Conservation (phyloP, 2,329 filamentous ascomycete species). For the Tolypocladium ophioglossoides region DNA sequence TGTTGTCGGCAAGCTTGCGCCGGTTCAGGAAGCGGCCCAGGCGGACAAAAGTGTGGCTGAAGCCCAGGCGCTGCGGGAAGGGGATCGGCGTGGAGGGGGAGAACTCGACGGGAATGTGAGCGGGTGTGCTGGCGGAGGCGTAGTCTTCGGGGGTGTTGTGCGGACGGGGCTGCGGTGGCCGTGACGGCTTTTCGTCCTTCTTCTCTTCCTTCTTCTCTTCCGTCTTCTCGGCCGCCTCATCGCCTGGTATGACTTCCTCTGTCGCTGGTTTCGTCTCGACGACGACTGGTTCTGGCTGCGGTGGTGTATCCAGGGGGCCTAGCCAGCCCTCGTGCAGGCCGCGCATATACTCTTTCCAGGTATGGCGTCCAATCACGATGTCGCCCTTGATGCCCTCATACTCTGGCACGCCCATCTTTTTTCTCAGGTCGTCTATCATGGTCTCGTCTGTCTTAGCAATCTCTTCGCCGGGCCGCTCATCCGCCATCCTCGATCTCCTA, state of each 20-base stretch:
- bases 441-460: slow-evolving; percentile 39
- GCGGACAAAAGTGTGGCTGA: slow-evolving; percentile 78
- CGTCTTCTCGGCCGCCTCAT: slow-evolving; percentile 8
- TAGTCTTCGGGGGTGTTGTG: slow-evolving; percentile 71
- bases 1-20: slow-evolving; percentile 72
- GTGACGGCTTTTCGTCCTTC: slow-evolving; percentile 41
- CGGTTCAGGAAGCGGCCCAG: slow-evolving; percentile 82
- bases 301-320: slow-evolving; percentile 63
- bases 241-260: slow-evolving; percentile 9
- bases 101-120: slow-evolving; percentile 58
- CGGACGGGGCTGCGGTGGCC: slow-evolving; percentile 54
- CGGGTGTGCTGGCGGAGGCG: slow-evolving; percentile 50
- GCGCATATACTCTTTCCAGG: slow-evolving; percentile 95
- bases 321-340: slow-evolving; percentile 96
- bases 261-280: slow-evolving; percentile 10
- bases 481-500: slow-evolving; percentile 55
- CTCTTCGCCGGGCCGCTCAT: slow-evolving; percentile 38
- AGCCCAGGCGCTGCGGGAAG: slow-evolving; percentile 86
- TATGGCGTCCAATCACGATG: slow-evolving; percentile 78
- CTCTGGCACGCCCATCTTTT: slow-evolving; percentile 55
- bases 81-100: slow-evolving; percentile 61
- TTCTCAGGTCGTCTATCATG: slow-evolving; percentile 51
- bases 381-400: slow-evolving; percentile 72
- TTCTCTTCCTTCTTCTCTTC: slow-evolving; percentile 28
- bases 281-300: slow-evolving; percentile 17